Conservation (phyloP, 2,329 filamentous ascomycete genomes). For the Aureobasidium sp. region DNA sequence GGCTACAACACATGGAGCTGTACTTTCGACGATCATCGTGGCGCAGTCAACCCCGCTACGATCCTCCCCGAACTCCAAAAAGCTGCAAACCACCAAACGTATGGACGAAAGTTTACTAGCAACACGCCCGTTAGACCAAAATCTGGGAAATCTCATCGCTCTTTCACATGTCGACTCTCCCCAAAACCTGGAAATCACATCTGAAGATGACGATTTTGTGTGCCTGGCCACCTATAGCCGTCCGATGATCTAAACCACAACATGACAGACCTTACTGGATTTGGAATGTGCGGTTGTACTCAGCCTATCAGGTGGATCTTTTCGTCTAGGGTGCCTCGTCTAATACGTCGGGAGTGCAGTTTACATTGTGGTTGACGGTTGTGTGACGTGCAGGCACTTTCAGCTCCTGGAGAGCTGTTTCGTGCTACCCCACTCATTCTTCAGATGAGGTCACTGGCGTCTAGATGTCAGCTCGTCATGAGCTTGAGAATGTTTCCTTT, state of each 20-base stretch:
- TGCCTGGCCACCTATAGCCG: constrained; percentile 1
- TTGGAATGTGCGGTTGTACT: background rate
- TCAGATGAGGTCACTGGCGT: constrained; percentile 1
- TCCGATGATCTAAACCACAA: constrained; percentile 1
- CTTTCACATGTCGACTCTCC: background rate
- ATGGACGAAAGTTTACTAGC: background rate
- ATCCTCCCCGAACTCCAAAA: background rate
- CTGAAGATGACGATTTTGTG: background rate
- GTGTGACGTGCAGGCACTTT: constrained; percentile 1
- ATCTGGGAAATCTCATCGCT: background rate
- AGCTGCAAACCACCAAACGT: too few relatives aligned
- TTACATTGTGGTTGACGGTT: background rate
- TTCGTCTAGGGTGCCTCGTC: constrained; percentile 4
- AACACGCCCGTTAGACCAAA: background rate
- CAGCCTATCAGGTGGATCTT: background rate
- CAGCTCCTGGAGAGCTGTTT: background rate
- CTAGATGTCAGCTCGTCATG: background rate
- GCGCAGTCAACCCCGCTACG: background rate
- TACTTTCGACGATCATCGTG: constrained; percentile 1
- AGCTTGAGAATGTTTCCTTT: background rate
- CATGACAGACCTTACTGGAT: background rate
- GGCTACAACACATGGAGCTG: background rate
- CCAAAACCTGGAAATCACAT: background rate
- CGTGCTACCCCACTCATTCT: background rate
- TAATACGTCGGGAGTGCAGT: background rate